Base-by-base conservation (phyloP, 352 stramenopile species). In the Phytopythium sindhum region DNA sequence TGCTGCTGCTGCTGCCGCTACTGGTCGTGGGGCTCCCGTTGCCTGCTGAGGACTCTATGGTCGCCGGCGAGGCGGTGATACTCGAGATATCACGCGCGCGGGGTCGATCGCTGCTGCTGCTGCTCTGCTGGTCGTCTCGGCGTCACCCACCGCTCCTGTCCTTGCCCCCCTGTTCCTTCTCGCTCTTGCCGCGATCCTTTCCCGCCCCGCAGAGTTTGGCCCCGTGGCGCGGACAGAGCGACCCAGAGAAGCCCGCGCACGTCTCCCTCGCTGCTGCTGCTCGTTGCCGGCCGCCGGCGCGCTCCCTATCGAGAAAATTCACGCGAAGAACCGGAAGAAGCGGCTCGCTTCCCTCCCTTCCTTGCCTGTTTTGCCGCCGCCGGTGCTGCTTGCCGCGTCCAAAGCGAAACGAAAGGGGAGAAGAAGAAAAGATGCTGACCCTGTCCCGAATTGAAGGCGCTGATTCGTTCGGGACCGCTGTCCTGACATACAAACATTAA, bases 21-120 rank as follows among this genome's bases (percentile, higher is more conserved):
- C 68, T 78, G 48, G 66, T 70, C 37, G 66, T 66, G 56, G 66
- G 64, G 60, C 66, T 80, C 42, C 51, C 47, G 53, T 44, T 29
- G 68, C 44, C 63, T 65, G 73, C 50, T 66, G 58, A 66, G 47
- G 57, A 50, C 57, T 67, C 58, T 75, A 82, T 82, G 39, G 74
- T 82, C 68, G 61, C 70, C 23, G 41, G 56, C 54, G 68, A 69
- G 47, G 67, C 65, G 61, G 69, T 64, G 73, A 68, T 71, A 61
- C 64, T 31, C 50, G 42, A 56, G 52, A 58, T 39, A 57, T 62
- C 60, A 66, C 62, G 53, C 61, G 68, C 55, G 61, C 52, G 8
- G 26, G 19, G 9, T 37, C 51, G 35, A 24, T 57, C 19, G 52
- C 53, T 57, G 19, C 15, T 17, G 54, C 48, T 59, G 52, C 61